Base-by-base conservation (phyloP, 2,329 filamentous ascomycete genomes). In the Epichloe coenophiala region DNA sequence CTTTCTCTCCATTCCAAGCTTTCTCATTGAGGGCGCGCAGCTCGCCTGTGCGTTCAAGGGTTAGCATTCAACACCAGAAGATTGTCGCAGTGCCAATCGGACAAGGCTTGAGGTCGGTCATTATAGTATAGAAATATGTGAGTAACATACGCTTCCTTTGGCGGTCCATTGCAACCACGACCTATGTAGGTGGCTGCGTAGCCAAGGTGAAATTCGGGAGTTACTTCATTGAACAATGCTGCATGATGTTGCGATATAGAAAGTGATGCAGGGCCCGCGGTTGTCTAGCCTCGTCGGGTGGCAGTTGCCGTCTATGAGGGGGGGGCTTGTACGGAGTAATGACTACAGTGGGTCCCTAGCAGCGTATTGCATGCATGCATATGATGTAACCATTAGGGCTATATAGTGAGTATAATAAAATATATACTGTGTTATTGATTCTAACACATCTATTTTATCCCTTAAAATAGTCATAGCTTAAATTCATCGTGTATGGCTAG, bases 1-100 rank as follows among this genome's bases (percentile, higher is more conserved):
- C 87, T 75, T 78, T 83, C 61, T 95, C 88, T 62, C 88, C 90
- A 65, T 85, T 77, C 93, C 93, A 98, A 55, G 85, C 87, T 70
- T 81, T 80, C 64, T 82, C 78, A 68, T 98, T 98, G 62, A 94
- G 75, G 71, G 85, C 80, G 74, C 89, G 87, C 71, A 97, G 77
- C 74, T 95, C 87, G 73, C 88, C 89, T 96, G 64, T 19, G 43
- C 7, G 19, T 23, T 48, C 35, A 47, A 36, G 19, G 11, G 55
- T 63, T 33, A 61, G 57, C 48, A 48, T 44, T 41, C 39, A 47
- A 21, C 38, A 17, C 17, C 3, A 37, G 9, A 23, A 15, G 19
- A 2, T 41, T 43, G 33, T 4, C n/a, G 13, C 23, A 12, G 23
- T 2, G 27, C 36, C 36, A n/a, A 19, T 27, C 39, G 36, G 17